Evolutionary conservation across 257 asterid genomes (phyloP), one percentile per base, ranked within the genome.

Genomic region (Capsicum baccatum): DNA sequence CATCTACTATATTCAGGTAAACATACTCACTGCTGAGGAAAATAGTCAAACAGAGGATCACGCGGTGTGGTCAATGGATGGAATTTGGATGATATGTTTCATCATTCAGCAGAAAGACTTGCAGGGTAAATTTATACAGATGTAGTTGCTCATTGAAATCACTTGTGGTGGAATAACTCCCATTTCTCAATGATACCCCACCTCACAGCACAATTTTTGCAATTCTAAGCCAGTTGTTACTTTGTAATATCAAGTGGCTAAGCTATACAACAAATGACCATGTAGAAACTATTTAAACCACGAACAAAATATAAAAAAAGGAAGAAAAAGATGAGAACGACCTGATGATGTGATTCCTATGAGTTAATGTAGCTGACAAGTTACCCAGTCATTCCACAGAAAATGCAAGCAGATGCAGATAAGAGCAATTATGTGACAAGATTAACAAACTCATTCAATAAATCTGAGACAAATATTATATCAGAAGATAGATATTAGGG

Each of bases 161-260:
- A 76, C 7, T 7, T 52, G 63, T 76, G 63, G 39, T 21, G 42
- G 81, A 4, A 14, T 13, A 52, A 76, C 81, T 76, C 63, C 44
- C 44, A 52, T 26, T 52, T 50, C 48, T 76, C 81, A 76, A 15
- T 8, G 50, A 78, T 14, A 78, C 64, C 64, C 52, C 81, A 76
- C 80, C 44, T 50, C 59, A 73, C 42, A 17, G 14, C 63, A 76
- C 81, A 33, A 4, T 4, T 26, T 54, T 76, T 78, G 64, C 81
- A 52, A 52, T 76, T 54, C 63, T 52, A 76, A 50, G 62, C 81
- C 13, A 76, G 62, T 76, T 74, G 80, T 50, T 74, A 74, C 80
- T 50, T 74, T 50, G 60, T 62, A 74, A 74, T 50, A 74, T 50
- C 44, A 71, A n/a, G 39, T 10, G 58, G 58, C 79, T 71, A 71